phyloP scores from a whole-genome alignment of 345 rosid species.

The Brassica cretica region DNA sequence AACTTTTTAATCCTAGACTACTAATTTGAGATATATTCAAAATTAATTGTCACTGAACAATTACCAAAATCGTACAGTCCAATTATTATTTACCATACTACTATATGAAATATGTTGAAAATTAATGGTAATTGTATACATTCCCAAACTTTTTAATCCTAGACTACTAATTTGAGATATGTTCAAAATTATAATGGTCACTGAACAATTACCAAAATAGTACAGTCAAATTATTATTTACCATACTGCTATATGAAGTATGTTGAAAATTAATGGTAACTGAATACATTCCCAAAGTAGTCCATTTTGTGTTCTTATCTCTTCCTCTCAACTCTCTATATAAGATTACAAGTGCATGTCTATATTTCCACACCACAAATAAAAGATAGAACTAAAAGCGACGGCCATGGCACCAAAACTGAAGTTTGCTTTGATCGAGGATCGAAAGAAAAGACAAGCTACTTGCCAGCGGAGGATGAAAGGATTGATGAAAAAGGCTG shows the following conservation, averaged over 20 bases:
- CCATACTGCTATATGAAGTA: no score
- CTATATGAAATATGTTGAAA: not conserved
- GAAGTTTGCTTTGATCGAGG: not conserved
- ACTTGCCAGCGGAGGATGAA: not conserved
- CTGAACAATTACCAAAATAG: no score
- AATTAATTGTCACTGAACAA: not conserved
- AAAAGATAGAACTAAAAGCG: not conserved
- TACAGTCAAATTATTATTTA: no score
- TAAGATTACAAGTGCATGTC: slow-evolving; percentile 9
- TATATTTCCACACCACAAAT: not conserved
- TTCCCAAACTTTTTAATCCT: not conserved
- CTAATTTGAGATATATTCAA: not conserved
- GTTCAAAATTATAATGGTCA: no score
- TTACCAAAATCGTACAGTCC: not conserved
- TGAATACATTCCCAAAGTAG: no score
- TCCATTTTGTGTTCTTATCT: not conserved
- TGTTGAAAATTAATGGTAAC: no score
- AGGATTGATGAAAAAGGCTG: not conserved
- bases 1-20: not conserved
- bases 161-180: no score
- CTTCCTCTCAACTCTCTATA: not conserved
- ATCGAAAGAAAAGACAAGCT: not conserved
- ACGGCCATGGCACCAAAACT: not conserved
- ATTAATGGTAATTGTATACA: not conserved
- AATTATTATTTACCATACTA: not conserved